A percentile compares a stretch with the other conserved stretches of the same genome.
Evolutionary conservation across 306 rosid species (phyloP).

Genomic region (Trifolium fragiferum): DNA sequence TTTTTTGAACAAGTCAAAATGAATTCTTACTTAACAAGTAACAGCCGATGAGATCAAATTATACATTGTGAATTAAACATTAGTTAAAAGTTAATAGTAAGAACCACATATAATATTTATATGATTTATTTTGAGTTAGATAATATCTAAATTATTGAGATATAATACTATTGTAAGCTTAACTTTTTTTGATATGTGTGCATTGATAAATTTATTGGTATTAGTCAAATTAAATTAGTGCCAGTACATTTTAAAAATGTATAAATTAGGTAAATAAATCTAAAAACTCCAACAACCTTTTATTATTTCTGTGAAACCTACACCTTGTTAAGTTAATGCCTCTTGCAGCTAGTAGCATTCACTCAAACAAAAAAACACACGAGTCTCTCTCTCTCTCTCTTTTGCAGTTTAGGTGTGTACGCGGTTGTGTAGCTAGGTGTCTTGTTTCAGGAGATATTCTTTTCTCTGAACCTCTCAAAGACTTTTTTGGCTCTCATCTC

Average conservation of each 20-base stretch:
- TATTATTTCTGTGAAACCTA: neutral
- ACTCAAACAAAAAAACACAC: slow-evolving; percentile 20
- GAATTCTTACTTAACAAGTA: too few relatives aligned
- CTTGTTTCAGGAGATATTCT: slow-evolving; percentile 46
- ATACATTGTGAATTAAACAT: too few relatives aligned
- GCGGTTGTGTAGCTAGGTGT: slow-evolving; percentile 38
- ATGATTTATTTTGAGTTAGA: too few relatives aligned
- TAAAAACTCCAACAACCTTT: neutral
- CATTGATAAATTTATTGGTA: neutral
- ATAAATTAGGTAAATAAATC: neutral
- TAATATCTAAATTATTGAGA: too few relatives aligned
- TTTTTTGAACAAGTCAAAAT: too few relatives aligned
- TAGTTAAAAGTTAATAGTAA: too few relatives aligned
- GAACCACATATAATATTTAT: too few relatives aligned
- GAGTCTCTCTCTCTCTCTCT: slow-evolving; percentile 7
- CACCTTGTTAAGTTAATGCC: neutral
- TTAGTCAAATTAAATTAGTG: neutral
- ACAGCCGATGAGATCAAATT: too few relatives aligned
- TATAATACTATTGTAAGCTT: too few relatives aligned
- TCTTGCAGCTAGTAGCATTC: slow-evolving; percentile 22
- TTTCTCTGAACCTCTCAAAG: neutral
- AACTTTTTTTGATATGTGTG: too few relatives aligned
- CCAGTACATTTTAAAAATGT: too few relatives aligned
- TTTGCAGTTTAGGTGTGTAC: neutral
- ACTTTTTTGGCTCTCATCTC: slow-evolving; percentile 38